Evolutionary conservation across 345 rosid genomes (phyloP).

Genomic region (Firmiana major): DNA sequence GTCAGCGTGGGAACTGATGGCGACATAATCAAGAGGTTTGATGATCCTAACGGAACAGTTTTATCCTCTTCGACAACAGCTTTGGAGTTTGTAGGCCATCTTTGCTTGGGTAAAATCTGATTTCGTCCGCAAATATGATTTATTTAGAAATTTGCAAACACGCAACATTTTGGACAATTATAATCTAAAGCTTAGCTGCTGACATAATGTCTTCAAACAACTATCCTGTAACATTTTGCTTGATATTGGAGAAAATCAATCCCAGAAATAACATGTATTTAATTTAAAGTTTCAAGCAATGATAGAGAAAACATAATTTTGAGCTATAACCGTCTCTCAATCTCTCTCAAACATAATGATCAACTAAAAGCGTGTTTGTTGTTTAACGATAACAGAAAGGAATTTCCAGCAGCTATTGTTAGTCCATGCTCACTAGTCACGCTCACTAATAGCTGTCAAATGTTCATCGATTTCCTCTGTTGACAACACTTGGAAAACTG

Average conservation of each 20-base stretch:
- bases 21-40: slow-evolving; percentile 27
- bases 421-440: slow-evolving; percentile 40
- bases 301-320: background rate
- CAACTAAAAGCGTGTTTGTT: background rate
- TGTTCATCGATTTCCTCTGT: slow-evolving; percentile 80
- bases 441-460: slow-evolving; percentile 79
- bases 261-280: background rate
- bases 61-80: slow-evolving; percentile 45
- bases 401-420: background rate
- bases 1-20: slow-evolving; percentile 40
- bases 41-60: slow-evolving; percentile 42
- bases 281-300: background rate
- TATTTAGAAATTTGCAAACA: background rate
- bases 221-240: background rate
- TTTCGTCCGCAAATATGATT: no score
- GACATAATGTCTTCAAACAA: background rate
- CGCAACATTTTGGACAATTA: background rate
- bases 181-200: background rate
- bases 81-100: slow-evolving; percentile 44
- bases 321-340: background rate
- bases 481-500: slow-evolving; percentile 49
- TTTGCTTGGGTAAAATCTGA: slow-evolving; percentile 40
- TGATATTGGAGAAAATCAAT: background rate
- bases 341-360: background rate
- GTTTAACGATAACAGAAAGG: background rate